Evolutionary conservation across 495 filamentous ascomycete genomes (phyloP), one percentile per base, ranked within the genome.

Genomic region (Neurospora tetraspora): DNA sequence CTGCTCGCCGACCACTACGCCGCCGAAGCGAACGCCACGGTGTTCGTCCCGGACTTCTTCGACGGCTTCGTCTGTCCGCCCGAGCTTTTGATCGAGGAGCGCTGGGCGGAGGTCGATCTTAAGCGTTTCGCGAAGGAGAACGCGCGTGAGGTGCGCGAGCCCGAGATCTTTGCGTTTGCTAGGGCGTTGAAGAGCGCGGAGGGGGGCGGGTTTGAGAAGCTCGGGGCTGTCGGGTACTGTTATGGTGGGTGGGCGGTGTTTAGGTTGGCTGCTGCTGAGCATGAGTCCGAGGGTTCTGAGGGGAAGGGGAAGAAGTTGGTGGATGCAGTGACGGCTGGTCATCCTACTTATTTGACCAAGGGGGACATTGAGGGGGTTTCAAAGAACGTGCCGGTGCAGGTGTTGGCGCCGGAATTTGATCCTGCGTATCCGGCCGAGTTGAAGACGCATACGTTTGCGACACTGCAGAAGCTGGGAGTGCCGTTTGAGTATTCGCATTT

Each of bases 221-320:
- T 89, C 40, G 88, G 82, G 9, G 88, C 88, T 2, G 78, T 90
- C 23, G 89, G 89, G 5, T 90, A 85, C 77, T 91, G 89, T 81
- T 91, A 82, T 69, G 88, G 89, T 69, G 88, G 87, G 2, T 90
- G 88, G 88, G 88, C 83, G 0, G 81, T 83, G 34, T 86, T 87
- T 76, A 77, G 83, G 43, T 80, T 90, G 1, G 79, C 78, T 0
- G 71, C 80, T 2, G 74, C 75, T 70, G 76, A 78, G 76, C 76
- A 79, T 70, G 73, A 70, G n/a, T 77, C 81, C 12, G 38, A 59
- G n/a, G 42, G 4, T 37, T 70, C 77, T 0, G 77, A 72, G 8
- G 77, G 79, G 27, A 79, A 76, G 16, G 77, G 71, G 3, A 78
- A 78, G 36, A 79, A 76, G 23, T 77, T 91, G n/a, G 83, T 91